phyloP scores from a whole-genome alignment of 768 basidiomycete genomes.

The Rhodotorula sphaerocarpa region DNA sequence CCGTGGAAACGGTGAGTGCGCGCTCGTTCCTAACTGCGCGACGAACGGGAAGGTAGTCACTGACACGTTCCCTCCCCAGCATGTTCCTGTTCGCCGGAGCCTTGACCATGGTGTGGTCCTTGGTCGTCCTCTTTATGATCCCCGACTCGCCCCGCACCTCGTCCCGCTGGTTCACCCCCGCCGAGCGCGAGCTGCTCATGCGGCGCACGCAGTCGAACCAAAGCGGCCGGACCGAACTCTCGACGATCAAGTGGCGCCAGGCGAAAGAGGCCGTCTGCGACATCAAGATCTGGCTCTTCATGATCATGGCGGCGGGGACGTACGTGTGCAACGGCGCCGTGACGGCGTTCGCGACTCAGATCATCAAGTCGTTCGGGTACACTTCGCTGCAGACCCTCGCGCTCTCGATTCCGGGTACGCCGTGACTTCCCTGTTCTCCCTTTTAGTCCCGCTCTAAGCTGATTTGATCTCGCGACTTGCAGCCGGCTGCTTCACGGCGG shows the following conservation, averaged over 20 bases:
- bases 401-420: slow-evolving; percentile 11
- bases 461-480: neutral
- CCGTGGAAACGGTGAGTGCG: slow-evolving; percentile 40
- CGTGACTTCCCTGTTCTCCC: neutral
- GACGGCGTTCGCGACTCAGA: slow-evolving; percentile 44
- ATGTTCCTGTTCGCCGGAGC: slow-evolving; percentile 35
- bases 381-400: slow-evolving; percentile 38
- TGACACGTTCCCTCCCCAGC: neutral
- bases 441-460: neutral
- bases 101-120: slow-evolving; percentile 42
- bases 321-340: slow-evolving; percentile 30
- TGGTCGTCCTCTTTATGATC: slow-evolving; percentile 41
- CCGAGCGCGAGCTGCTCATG: slow-evolving; percentile 39
- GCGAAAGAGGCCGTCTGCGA: slow-evolving; percentile 42
- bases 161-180: slow-evolving; percentile 40
- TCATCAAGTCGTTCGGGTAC: slow-evolving; percentile 45
- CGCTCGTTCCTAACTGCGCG: no score
- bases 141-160: slow-evolving; percentile 42
- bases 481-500: slow-evolving; percentile 36
- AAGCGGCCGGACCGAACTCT: slow-evolving; percentile 11
- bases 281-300: slow-evolving; percentile 43
- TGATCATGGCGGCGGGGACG: slow-evolving; percentile 41
- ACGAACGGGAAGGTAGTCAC: no score
- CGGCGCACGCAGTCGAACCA: slow-evolving; percentile 36
- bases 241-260: slow-evolving; percentile 38